Percentiles rank a stretch among this genome's conserved stretches.
These are phyloP conservation scores for Kentomonas sorsogonicus DNA, from an alignment of 208 protist genomes.

Conservation along the genomic window DNA sequence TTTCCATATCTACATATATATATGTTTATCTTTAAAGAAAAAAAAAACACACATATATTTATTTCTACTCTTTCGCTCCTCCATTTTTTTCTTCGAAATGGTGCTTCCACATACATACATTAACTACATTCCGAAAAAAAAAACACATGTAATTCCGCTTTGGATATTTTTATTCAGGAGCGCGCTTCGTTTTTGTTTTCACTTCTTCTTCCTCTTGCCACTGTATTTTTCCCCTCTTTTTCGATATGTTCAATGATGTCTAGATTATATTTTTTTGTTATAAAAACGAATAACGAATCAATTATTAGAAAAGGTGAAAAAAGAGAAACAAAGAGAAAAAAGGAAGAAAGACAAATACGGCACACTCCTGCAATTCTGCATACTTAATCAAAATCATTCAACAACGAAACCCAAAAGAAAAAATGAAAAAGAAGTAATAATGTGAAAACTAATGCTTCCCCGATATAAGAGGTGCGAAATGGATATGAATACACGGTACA, in stretches of 20 bases:
- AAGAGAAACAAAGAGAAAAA: no score
- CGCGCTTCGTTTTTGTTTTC: not conserved
- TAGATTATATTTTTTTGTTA: not conserved
- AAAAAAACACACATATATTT: slow-evolving; percentile 10
- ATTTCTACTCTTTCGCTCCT: not conserved
- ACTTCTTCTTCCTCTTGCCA: slow-evolving; percentile 5
- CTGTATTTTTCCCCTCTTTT: slow-evolving; percentile 8
- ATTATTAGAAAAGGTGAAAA: no score
- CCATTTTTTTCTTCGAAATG: slow-evolving; percentile 1
- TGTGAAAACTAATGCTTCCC: no score
- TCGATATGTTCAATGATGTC: not conserved
- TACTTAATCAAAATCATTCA: no score
- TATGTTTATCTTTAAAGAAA: slow-evolving; percentile 4
- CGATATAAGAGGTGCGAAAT: no score
- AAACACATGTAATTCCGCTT: not conserved
- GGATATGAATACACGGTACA: no score
- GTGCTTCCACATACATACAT: slow-evolving; percentile 3
- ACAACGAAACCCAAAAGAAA: no score
- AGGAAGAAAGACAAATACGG: no score
- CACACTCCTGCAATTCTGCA: no score
- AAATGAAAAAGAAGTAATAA: no score
- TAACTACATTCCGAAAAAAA: not conserved
- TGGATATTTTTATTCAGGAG: not conserved
- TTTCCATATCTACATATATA: not conserved
- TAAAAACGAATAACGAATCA: not conserved